Evolutionary conservation across 441 rosid species (phyloP).

Genomic region (Breynia disticha): DNA sequence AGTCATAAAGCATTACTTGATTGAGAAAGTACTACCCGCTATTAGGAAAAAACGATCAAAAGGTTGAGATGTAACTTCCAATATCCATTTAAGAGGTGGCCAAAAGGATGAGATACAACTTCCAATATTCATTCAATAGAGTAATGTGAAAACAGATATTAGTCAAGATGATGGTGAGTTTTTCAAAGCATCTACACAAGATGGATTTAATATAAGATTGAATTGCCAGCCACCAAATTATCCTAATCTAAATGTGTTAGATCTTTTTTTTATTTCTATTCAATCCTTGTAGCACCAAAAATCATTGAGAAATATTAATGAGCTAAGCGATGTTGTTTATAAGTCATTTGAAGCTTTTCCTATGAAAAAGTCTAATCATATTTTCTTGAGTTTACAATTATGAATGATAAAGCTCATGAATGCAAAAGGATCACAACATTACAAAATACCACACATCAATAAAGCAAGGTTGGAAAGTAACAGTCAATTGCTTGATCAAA

Average conservation of each 20-base stretch:
- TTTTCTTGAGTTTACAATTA: too few species aligned
- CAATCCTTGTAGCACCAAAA: background rate
- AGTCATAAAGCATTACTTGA: background rate
- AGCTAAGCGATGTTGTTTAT: background rate
- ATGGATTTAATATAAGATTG: background rate
- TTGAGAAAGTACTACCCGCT: background rate
- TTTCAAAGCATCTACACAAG: background rate
- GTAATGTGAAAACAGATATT: constrained; percentile 5
- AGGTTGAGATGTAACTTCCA: too few species aligned
- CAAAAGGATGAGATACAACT: background rate
- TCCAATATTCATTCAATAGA: constrained; percentile 1
- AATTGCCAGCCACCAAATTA: background rate
- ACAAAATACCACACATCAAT: too few species aligned
- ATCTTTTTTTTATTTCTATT: background rate
- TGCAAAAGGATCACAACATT: too few species aligned
- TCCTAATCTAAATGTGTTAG: background rate
- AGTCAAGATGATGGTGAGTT: background rate
- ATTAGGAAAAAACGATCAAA: background rate
- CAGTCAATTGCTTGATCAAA: too few species aligned
- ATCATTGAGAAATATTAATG: background rate
- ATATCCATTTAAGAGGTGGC: too few species aligned
- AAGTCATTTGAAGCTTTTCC: too few species aligned
- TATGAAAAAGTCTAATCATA: too few species aligned
- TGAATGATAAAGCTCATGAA: too few species aligned
- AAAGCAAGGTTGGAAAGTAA: too few species aligned